Evolutionary conservation across 176 grass and related monocot genomes (phyloP).

Genomic region (Neostapfia colusana): DNA sequence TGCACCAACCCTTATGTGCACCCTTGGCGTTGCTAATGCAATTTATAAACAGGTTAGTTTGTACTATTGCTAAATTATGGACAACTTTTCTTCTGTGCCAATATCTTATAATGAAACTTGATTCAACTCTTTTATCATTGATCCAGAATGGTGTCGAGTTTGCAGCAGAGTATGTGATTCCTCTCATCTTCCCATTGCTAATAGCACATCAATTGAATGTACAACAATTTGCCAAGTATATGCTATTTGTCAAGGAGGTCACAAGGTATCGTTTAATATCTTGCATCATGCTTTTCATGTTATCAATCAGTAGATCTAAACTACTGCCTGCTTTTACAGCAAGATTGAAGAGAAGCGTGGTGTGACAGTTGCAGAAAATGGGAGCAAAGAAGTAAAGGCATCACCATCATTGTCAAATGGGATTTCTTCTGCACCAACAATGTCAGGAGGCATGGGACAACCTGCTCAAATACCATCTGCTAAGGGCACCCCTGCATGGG

Average conservation of each 20-base stretch:
- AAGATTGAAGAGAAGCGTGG: conserved; percentile 98
- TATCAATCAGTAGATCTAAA: conserved; percentile 25
- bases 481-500: conserved; percentile 67
- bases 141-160: conserved; percentile 88
- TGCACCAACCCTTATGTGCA: conserved; percentile 97
- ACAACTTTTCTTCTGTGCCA: neutral
- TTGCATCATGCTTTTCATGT: conserved; percentile 17
- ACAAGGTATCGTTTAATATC: conserved; percentile 65
- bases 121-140: conserved; percentile 26
- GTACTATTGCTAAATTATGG: conserved; percentile 15
- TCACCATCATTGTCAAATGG: conserved; percentile 63
- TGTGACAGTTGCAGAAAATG: conserved; percentile 69
- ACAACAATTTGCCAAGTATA: conserved; percentile 98
- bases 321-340: conserved; percentile 49
- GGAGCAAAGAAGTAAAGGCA: conserved; percentile 57
- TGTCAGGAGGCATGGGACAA: conserved; percentile 36
- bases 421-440: conserved; percentile 50
- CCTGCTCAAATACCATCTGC: conserved; percentile 44
- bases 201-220: conserved; percentile 85
- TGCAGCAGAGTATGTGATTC: conserved; percentile 77
- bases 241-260: conserved; percentile 96
- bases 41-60: conserved; percentile 85
- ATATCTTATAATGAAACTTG: neutral
- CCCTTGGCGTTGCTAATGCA: conserved; percentile 86
- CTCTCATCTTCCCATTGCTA: conserved; percentile 86